These are phyloP conservation scores for Aspergillus amoenus DNA, from an alignment of 2,329 filamentous ascomycete species.

Conservation along the genomic window DNA sequence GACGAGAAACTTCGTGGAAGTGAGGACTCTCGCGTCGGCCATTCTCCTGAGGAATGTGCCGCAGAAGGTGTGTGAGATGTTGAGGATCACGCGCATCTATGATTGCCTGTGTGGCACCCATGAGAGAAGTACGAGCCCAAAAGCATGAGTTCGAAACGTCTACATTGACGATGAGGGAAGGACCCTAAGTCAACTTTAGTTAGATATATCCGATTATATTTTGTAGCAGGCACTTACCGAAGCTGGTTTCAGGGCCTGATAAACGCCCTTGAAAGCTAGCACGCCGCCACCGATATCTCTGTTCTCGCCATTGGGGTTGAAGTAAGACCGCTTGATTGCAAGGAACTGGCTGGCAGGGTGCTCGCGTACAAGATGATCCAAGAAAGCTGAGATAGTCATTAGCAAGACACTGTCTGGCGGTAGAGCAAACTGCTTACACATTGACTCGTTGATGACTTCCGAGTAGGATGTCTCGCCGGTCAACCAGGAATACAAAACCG, in stretches of 20 bases:
- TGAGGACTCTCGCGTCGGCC: constrained; percentile 22
- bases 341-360: constrained; percentile 67
- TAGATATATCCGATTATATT: not conserved
- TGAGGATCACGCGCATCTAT: constrained; percentile 31
- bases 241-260: constrained; percentile 77
- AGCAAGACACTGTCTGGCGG: not conserved
- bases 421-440: constrained; percentile 55
- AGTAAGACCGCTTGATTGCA: constrained; percentile 80
- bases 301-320: constrained; percentile 54
- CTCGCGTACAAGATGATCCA: constrained; percentile 86
- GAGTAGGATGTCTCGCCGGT: constrained; percentile 60
- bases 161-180: constrained; percentile 76
- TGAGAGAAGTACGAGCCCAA: constrained; percentile 57
- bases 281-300: constrained; percentile 63
- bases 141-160: constrained; percentile 92
- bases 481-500: constrained; percentile 66
- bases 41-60: constrained; percentile 26
- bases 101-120: constrained; percentile 35
- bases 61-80: constrained; percentile 28
- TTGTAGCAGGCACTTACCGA: constrained; percentile 45
- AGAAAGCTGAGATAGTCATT: constrained; percentile 57
- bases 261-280: constrained; percentile 84
- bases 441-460: constrained; percentile 69
- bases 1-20: constrained; percentile 29
- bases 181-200: constrained; percentile 45